Conservation (phyloP, 2,329 filamentous ascomycete species). For the Xylariaceae sp. region DNA sequence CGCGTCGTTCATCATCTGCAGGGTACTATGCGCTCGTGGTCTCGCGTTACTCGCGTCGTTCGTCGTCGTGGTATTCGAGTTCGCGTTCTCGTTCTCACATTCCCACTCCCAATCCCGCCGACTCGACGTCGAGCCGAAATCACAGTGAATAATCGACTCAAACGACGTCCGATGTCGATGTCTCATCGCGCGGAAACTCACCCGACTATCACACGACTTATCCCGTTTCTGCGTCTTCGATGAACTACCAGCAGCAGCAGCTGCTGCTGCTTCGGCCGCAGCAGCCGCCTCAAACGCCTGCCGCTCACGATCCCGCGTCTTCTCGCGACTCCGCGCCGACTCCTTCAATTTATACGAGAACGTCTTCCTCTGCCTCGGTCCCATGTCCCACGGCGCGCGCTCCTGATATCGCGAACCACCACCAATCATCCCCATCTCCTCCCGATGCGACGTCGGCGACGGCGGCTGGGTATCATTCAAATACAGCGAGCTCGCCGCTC, state of each 20-base stretch:
- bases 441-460: too few species aligned
- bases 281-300: too few species aligned
- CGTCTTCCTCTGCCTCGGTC: conserved; percentile 11
- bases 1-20: conserved; percentile 41
- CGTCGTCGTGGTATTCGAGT: neutral
- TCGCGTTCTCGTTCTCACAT: neutral
- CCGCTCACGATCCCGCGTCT: neutral
- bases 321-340: conserved; percentile 4
- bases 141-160: conserved; percentile 13
- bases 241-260: too few species aligned
- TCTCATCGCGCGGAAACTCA: conserved; percentile 3
- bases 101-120: conserved; percentile 1
- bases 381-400: neutral
- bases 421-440: too few species aligned
- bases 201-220: neutral
- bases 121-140: conserved; percentile 4
- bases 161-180: conserved; percentile 15
- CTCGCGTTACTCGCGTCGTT: neutral
- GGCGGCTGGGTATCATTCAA: neutral
- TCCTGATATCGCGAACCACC: neutral
- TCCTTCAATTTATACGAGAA: conserved; percentile 17
- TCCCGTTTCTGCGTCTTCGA: conserved; percentile 6
- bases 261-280: neutral
- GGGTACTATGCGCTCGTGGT: conserved; percentile 3
- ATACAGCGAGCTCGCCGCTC: conserved; percentile 9